Evolutionary conservation across 148 eudicot species (phyloP).

Genomic region (Polygonum maritimum): DNA sequence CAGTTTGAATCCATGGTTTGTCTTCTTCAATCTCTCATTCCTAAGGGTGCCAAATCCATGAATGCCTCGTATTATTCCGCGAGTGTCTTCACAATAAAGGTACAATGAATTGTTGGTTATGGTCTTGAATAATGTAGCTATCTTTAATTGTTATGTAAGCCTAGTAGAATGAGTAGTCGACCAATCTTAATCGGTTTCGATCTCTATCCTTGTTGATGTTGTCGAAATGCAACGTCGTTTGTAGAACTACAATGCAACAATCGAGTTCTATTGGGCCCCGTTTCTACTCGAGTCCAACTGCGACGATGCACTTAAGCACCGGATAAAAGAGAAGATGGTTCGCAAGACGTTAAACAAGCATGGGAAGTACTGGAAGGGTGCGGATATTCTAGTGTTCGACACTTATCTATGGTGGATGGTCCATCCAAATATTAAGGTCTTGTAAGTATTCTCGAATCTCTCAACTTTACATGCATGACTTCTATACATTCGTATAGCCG

Average conservation of each 20-base stretch:
- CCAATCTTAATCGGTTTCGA: no score
- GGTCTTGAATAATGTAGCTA: no score
- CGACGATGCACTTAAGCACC: slow-evolving; percentile 67
- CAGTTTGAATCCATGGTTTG: slow-evolving; percentile 75
- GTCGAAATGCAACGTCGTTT: no score
- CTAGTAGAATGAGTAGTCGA: no score
- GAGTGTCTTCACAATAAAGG: slow-evolving; percentile 71
- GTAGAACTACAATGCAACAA: slow-evolving; percentile 82
- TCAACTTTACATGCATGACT: no score
- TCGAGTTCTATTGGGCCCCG: no score
- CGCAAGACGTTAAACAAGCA: slow-evolving; percentile 64
- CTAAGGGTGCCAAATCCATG: slow-evolving; percentile 58
- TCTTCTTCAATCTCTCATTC: slow-evolving; percentile 62
- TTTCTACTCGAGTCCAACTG: slow-evolving; percentile 79
- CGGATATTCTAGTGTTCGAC: slow-evolving; percentile 79
- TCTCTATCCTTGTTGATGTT: no score
- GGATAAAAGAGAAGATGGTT: slow-evolving; percentile 11
- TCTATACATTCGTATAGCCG: no score
- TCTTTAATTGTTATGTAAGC: no score
- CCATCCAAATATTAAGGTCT: slow-evolving; percentile 55
- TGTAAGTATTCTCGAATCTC: slow-evolving; percentile 40
- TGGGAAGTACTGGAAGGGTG: slow-evolving; percentile 84
- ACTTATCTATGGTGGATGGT: slow-evolving; percentile 98
- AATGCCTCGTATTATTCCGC: slow-evolving; percentile 37
- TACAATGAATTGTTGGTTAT: slow-evolving; percentile 8